Conservation (phyloP, 345 rosid species). For the Lagerstroemia speciosa region DNA sequence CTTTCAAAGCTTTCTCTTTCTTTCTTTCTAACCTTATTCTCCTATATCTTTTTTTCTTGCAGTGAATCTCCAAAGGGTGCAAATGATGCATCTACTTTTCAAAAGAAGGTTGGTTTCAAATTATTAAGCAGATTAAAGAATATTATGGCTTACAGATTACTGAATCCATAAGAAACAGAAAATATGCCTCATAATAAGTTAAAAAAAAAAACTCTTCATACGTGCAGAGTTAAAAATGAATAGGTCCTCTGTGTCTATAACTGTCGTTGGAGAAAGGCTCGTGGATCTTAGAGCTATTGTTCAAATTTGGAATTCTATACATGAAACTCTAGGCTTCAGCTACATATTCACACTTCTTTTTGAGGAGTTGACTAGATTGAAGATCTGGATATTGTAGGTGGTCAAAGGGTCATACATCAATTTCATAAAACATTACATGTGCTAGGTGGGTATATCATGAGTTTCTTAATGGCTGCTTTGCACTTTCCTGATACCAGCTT, state of each 20-base stretch:
- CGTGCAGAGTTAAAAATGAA: neutral
- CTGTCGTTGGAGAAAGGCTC: neutral
- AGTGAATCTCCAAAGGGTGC: conserved; percentile 99
- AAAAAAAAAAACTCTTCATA: neutral
- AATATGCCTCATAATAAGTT: neutral
- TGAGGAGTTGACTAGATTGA: neutral
- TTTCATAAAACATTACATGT: too few relatives aligned
- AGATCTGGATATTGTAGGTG: neutral
- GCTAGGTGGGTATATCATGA: neutral
- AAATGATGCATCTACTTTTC: conserved; percentile 96
- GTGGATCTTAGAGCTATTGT: neutral
- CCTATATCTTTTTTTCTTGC: conserved; percentile 13
- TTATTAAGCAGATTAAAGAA: neutral
- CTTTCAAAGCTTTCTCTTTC: neutral
- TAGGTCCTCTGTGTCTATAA: too few relatives aligned
- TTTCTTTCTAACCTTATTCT: neutral
- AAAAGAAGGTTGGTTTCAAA: conserved; percentile 67
- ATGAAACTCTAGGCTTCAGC: neutral
- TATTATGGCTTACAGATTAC: neutral
- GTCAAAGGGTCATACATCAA: neutral
- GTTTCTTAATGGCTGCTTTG: neutral
- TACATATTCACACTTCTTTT: neutral
- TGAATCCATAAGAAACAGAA: neutral
- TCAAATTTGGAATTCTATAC: neutral
- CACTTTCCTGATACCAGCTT: conserved; percentile 40